Percentiles rank a stretch among this genome's conserved stretches.
phyloP scores from a whole-genome alignment of 83 land plant genomes.

The Picea engelmannii region DNA sequence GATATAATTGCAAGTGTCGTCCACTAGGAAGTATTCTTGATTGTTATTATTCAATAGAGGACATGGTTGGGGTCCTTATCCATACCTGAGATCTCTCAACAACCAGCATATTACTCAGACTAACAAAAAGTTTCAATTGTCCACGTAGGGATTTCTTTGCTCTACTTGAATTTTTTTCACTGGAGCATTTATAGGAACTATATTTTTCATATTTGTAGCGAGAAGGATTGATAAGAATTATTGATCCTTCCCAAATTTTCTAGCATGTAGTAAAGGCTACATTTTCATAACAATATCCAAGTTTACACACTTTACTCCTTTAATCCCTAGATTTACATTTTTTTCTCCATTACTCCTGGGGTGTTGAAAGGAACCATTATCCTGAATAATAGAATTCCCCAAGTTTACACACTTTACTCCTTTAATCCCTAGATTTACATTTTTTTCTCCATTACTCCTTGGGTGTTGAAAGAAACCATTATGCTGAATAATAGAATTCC shows the following conservation, averaged over 20 bases:
- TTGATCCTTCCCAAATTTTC: neutral
- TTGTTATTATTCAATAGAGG: neutral
- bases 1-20: slow-evolving; percentile 16
- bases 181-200: neutral
- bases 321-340: neutral
- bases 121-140: neutral
- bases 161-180: neutral
- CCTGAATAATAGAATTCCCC: neutral
- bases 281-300: neutral
- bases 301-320: neutral
- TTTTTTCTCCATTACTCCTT: no score
- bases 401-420: no score
- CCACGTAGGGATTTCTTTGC: slow-evolving; percentile 11
- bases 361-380: neutral
- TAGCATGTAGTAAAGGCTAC: neutral
- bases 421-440: no score
- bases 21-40: slow-evolving; percentile 16
- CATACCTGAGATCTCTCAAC: neutral
- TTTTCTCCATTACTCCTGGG: neutral
- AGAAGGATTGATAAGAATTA: neutral
- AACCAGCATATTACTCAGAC: neutral
- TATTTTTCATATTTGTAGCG: neutral
- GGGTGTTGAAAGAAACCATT: no score
- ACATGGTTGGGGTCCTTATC: neutral
- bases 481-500: no score